Percentiles rank a stretch among this genome's conserved stretches.
phyloP scores from a whole-genome alignment of 495 filamentous ascomycete genomes.

The Hypoxylon lienhwacheense region DNA sequence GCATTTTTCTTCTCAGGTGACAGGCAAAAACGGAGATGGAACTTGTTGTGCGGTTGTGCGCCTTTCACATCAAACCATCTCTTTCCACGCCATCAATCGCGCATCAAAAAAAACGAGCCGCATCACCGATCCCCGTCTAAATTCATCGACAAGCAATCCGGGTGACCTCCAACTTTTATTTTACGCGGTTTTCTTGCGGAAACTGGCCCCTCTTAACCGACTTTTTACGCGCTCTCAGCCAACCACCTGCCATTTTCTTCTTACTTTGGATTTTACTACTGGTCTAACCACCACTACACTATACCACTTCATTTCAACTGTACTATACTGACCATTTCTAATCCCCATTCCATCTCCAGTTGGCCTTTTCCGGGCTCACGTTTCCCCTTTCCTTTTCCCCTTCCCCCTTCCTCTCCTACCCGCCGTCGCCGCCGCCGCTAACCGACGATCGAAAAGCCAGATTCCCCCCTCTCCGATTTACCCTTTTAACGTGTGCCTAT shows the following conservation, averaged over 20 bases:
- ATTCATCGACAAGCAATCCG: constrained; percentile 55
- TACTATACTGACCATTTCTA: too few relatives aligned
- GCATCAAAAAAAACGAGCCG: constrained; percentile 57
- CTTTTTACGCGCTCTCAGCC: constrained; percentile 35
- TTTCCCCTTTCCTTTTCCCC: too few relatives aligned
- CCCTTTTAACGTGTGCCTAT: too few relatives aligned
- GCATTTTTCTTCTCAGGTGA: constrained; percentile 40
- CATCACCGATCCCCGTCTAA: constrained; percentile 54
- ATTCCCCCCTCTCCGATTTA: constrained; percentile 3
- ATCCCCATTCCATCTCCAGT: too few relatives aligned
- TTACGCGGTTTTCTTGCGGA: constrained; percentile 46
- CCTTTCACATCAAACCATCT: constrained; percentile 57
- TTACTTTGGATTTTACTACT: too few relatives aligned
- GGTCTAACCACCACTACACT: too few relatives aligned
- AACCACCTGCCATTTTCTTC: constrained; percentile 29
- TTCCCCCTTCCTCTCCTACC: too few relatives aligned
- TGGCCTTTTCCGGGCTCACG: constrained; percentile 25
- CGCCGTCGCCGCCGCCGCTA: too few relatives aligned
- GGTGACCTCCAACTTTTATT: constrained; percentile 45
- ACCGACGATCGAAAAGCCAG: constrained; percentile 27
- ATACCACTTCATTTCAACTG: too few relatives aligned
- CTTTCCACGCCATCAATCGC: constrained; percentile 47
- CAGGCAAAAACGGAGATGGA: constrained; percentile 47
- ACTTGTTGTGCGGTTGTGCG: constrained; percentile 53
- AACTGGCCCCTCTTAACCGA: constrained; percentile 28